Evolutionary conservation across 2,329 filamentous ascomycete genomes (phyloP), one percentile per base, ranked within the genome.

Genomic region (Gremmenia infestans): DNA sequence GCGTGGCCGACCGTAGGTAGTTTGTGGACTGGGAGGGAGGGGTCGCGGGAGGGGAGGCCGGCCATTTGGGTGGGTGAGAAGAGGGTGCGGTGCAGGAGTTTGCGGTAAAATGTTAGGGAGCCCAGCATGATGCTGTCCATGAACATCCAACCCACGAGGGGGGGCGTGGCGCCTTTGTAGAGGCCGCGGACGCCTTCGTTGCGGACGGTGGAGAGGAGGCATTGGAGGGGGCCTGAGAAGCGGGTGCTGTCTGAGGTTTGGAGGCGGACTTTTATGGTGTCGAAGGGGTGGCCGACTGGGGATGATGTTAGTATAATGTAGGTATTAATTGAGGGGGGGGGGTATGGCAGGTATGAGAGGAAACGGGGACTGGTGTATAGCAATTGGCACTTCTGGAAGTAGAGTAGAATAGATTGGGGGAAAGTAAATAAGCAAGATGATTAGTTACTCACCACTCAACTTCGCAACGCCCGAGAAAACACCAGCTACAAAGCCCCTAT

Each of bases 401-500:
- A 43, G 19, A 50, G 15, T 15, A 5, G 36, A 8, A 17, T 25
- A 2, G 8, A 25, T 42, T 19, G 49, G 32, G 9, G 39, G 17
- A 19, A 42, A 19, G 28, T 11, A 32, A 50, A 50, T 19, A 35
- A 36, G 12, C 28, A 28, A 45, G 28, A 32, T 9, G 25, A 7
- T 2, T 28, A 32, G 28, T 35, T 37, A 74, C 81, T 65, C 73
- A 93, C 91, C 90, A 67, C 82, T 84, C 56, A 97, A 76, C 75
- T 97, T 97, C 56, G 92, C 86, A 67, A 97, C 87, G 23, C 94
- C 94, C 39, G 90, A 96, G 70, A 97, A 97, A 6, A 97, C 85
- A n/a, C 94, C 94, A 0, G 90, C 94, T 28, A 97, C 90, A 70
- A 97, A 99, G n/a, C 93, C 94, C 68, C 90, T 92, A 78, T 97